These are phyloP conservation scores for Apophysomyces elegans DNA, from an alignment of 371 early-diverging fungal species.

Conservation along the genomic window DNA sequence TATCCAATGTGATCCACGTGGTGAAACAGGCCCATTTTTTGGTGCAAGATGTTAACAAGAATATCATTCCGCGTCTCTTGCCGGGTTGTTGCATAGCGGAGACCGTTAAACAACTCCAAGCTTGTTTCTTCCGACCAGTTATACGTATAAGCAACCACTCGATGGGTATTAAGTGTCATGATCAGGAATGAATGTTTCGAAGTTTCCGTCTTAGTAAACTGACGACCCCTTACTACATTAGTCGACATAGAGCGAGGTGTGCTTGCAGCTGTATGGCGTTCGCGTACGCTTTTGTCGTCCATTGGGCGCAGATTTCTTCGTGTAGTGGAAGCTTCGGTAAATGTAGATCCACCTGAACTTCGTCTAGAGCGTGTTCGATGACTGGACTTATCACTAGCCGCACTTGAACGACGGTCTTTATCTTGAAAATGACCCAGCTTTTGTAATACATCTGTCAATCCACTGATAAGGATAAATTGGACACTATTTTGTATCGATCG, in stretches of 20 bases:
- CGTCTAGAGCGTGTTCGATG: constrained; percentile 32
- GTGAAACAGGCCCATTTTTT: constrained; percentile 77
- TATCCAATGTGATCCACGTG: constrained; percentile 43
- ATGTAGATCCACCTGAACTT: constrained; percentile 25
- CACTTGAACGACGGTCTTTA: constrained; percentile 45
- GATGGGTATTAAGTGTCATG: constrained; percentile 60
- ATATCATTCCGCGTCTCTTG: constrained; percentile 60
- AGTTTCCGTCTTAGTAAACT: constrained; percentile 23
- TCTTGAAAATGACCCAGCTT: constrained; percentile 38
- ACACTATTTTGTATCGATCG: constrained; percentile 40
- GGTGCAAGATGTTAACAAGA: constrained; percentile 64
- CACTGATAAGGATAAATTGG: constrained; percentile 61
- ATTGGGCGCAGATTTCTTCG: constrained; percentile 12
- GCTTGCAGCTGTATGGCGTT: constrained; percentile 38
- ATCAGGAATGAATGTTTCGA: constrained; percentile 67
- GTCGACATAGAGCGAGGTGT: constrained; percentile 30
- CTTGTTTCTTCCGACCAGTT: constrained; percentile 69
- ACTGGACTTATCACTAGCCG: constrained; percentile 47
- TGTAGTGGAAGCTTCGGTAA: background rate
- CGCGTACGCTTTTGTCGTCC: constrained; percentile 14
- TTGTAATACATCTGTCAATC: constrained; percentile 59
- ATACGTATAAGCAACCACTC: constrained; percentile 69
- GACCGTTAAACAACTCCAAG: constrained; percentile 59
- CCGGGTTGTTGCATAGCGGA: constrained; percentile 38
- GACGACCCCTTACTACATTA: background rate